Conservation (phyloP, 2,329 filamentous ascomycete genomes). For the Basipetospora chlamydospora region DNA sequence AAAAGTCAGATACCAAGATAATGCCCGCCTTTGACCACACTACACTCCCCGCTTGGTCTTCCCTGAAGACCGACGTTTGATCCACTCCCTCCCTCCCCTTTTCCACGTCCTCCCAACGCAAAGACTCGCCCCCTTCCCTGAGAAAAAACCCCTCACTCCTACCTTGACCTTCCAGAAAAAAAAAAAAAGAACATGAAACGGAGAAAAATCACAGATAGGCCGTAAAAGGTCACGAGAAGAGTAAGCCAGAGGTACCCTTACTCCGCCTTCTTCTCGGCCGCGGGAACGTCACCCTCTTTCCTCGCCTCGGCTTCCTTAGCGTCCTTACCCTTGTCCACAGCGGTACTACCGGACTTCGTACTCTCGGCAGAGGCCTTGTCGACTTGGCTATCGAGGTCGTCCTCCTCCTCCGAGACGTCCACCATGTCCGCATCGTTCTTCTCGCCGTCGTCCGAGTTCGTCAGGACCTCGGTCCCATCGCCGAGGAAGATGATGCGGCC, state of each 20-base stretch:
- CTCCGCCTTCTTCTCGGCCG: neutral
- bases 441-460: too few species aligned
- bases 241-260: too few species aligned
- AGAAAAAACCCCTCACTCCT: neutral
- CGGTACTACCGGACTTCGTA: slow-evolving; percentile 13
- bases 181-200: slow-evolving; percentile 1
- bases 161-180: neutral
- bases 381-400: slow-evolving; percentile 74
- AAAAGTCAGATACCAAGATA: too few species aligned
- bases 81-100: too few species aligned
- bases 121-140: too few species aligned
- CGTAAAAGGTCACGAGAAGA: too few species aligned
- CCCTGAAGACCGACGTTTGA: too few species aligned
- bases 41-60: too few species aligned
- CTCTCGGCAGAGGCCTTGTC: slow-evolving; percentile 30
- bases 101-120: too few species aligned
- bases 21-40: too few species aligned
- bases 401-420: slow-evolving; percentile 72
- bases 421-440: slow-evolving; percentile 85
- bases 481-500: slow-evolving; percentile 89
- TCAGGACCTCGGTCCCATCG: slow-evolving; percentile 84
- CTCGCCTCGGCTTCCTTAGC: slow-evolving; percentile 8
- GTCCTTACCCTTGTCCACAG: slow-evolving; percentile 7
- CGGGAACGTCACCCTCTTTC: neutral
- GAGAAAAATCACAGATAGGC: slow-evolving; percentile 3